These are phyloP conservation scores for Scheffersomyces lignosus DNA, from an alignment of 805 yeast species.

Conservation along the genomic window DNA sequence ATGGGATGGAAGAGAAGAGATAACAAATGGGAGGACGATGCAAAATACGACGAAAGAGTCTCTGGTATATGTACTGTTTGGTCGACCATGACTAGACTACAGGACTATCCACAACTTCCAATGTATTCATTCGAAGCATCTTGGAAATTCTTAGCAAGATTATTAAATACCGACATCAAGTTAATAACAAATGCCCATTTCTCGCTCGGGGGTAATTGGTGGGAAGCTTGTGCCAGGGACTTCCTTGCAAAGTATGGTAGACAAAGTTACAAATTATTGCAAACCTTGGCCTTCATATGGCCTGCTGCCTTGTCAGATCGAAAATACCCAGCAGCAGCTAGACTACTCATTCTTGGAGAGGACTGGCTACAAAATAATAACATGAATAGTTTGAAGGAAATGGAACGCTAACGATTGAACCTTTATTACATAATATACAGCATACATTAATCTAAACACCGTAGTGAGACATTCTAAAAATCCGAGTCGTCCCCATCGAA, in stretches of 20 bases:
- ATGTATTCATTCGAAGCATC: constrained; percentile 36
- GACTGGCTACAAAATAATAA: constrained; percentile 60
- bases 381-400: constrained; percentile 44
- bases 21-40: constrained; percentile 59
- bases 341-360: constrained; percentile 75
- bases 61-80: constrained; percentile 84
- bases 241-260: constrained; percentile 59
- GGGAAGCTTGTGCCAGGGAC: constrained; percentile 76
- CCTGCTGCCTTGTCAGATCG: constrained; percentile 49
- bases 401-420: constrained; percentile 29
- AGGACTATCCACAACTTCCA: constrained; percentile 18
- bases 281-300: constrained; percentile 49
- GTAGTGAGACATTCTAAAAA: too few relatives aligned
- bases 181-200: constrained; percentile 68
- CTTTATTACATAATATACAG: not conserved
- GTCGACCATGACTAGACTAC: constrained; percentile 63
- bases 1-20: constrained; percentile 85
- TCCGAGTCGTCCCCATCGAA: not conserved
- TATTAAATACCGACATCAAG: constrained; percentile 54
- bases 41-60: constrained; percentile 78
- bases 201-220: constrained; percentile 76
- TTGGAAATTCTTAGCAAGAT: constrained; percentile 77
- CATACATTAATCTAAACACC: not conserved
- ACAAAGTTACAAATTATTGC: constrained; percentile 68
- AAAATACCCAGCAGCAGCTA: constrained; percentile 73